These are phyloP conservation scores for Collybiopsis luxurians DNA, from an alignment of 768 basidiomycete genomes.

Conservation along the genomic window DNA sequence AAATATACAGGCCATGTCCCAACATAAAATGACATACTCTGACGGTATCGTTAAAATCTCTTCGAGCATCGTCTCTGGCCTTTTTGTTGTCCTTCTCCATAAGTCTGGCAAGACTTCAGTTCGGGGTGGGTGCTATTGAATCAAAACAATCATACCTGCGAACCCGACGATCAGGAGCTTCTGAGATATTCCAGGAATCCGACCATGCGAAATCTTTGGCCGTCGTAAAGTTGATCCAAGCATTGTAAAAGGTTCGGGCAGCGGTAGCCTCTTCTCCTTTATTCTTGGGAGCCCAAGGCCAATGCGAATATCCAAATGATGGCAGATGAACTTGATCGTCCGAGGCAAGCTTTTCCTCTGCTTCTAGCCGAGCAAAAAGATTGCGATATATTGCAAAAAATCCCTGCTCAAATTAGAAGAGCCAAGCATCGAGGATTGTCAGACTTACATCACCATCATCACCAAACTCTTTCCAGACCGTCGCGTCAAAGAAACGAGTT, in stretches of 20 bases:
- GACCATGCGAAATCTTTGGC: slow-evolving; percentile 87
- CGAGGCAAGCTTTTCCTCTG: slow-evolving; percentile 62
- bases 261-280: slow-evolving; percentile 45
- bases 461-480: slow-evolving; percentile 63
- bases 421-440: not conserved
- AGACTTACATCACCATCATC: slow-evolving; percentile 56
- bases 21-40: slow-evolving; percentile 47
- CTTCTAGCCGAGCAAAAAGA: slow-evolving; percentile 77
- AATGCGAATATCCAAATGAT: slow-evolving; percentile 76
- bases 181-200: slow-evolving; percentile 77
- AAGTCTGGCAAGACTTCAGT: slow-evolving; percentile 39
- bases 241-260: slow-evolving; percentile 75
- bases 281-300: slow-evolving; percentile 60
- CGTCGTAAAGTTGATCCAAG: slow-evolving; percentile 86
- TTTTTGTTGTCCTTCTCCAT: slow-evolving; percentile 99
- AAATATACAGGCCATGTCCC: not conserved
- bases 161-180: slow-evolving; percentile 84
- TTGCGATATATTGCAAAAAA: slow-evolving; percentile 90
- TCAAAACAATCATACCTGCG: slow-evolving; percentile 50
- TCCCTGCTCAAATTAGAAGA: slow-evolving; percentile 44
- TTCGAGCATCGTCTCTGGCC: slow-evolving; percentile 78
- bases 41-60: slow-evolving; percentile 91
- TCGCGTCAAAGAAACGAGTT: slow-evolving; percentile 77
- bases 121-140: not conserved
- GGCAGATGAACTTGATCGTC: slow-evolving; percentile 58